Evolutionary conservation across 1,284 basidiomycete species (phyloP).

Genomic region (Lentinula novae-zelandiae): DNA sequence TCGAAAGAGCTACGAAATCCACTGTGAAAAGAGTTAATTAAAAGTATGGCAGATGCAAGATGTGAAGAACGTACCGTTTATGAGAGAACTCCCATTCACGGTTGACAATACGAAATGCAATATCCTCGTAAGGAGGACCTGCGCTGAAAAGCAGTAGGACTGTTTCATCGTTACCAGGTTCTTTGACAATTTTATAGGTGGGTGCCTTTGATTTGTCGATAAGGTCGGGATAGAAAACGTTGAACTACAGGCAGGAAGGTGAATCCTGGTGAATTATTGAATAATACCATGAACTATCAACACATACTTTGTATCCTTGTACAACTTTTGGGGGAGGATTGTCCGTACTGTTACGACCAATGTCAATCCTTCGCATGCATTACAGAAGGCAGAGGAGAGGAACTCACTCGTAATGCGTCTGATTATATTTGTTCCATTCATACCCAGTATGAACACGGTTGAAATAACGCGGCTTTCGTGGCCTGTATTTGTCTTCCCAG

Average conservation of each 20-base stretch:
- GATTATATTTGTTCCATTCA: slow-evolving; percentile 99
- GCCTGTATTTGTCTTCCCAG: slow-evolving; percentile 99
- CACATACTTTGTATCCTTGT: slow-evolving; percentile 90
- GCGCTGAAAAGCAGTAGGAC: slow-evolving; percentile 92
- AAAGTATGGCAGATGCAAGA: slow-evolving; percentile 7
- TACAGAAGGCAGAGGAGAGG: not conserved
- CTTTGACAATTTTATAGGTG: slow-evolving; percentile 90
- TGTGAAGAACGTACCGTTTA: slow-evolving; percentile 59
- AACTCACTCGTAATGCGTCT: slow-evolving; percentile 95
- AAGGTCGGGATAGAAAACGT: slow-evolving; percentile 93
- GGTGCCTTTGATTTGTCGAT: slow-evolving; percentile 97
- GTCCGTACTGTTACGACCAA: slow-evolving; percentile 60
- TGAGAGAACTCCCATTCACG: slow-evolving; percentile 99
- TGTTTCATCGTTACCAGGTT: slow-evolving; percentile 92
- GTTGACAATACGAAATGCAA: slow-evolving; percentile 97
- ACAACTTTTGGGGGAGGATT: slow-evolving; percentile 98
- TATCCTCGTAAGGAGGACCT: slow-evolving; percentile 98
- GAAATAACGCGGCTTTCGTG: slow-evolving; percentile 98
- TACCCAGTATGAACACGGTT: slow-evolving; percentile 99
- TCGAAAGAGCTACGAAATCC: slow-evolving; percentile 85
- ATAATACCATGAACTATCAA: not conserved
- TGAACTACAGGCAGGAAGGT: slow-evolving; percentile 52
- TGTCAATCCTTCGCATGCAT: slow-evolving; percentile 6
- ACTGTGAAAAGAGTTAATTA: slow-evolving; percentile 32
- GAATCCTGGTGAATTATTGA: not conserved